Evolutionary conservation across 2,329 filamentous ascomycete genomes (phyloP), one percentile per base, ranked within the genome.

Genomic region (Exophiala calicioides): DNA sequence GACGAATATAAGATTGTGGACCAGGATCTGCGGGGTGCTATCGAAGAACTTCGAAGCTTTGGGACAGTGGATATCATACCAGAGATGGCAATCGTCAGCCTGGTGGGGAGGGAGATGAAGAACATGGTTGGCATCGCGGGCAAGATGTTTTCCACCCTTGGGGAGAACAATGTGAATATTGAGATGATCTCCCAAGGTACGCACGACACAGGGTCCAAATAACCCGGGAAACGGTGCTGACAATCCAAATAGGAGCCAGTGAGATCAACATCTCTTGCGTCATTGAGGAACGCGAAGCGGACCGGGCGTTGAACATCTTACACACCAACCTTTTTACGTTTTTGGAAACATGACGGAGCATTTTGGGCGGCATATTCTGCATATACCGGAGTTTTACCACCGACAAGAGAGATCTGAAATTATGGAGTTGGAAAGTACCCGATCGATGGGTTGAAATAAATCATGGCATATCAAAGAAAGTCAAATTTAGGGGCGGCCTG

Each of bases 181-280:
- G 93, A 98, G 72, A 98, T 98, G 93, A 98, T 98, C 58, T 95
- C 89, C 18, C 93, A 98, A 73, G 93, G 93, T 91, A 76, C 62
- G 76, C 58, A 62, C 47, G 39, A 29, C 30, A 27, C 18, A 20
- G 23, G 19, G 27, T 26, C 15, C 33, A 35, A 18, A 30, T 16
- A 13, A n/a, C 9, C 49, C 29, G 21, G 24, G 21, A 19, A 29
- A 23, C 18, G 27, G 15, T 33, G 31, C 49, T 52, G 43, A 54
- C 50, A 34, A n/a, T 13, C 36, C 16, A 24, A 52, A 29, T 58
- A 95, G 90, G 90, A 61, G 93, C 93, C 19, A 96, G 90, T 65
- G 93, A 98, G 74, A 98, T 98, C 71, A 98, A 97, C 68, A 98
- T 98, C 51, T 95, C 90, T 8, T 98, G 93, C 64, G 93, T 98